A percentile compares a stretch with the other conserved stretches of the same genome.
Conservation (phyloP, 2,329 filamentous ascomycete genomes). For the Fusarium redolens region DNA sequence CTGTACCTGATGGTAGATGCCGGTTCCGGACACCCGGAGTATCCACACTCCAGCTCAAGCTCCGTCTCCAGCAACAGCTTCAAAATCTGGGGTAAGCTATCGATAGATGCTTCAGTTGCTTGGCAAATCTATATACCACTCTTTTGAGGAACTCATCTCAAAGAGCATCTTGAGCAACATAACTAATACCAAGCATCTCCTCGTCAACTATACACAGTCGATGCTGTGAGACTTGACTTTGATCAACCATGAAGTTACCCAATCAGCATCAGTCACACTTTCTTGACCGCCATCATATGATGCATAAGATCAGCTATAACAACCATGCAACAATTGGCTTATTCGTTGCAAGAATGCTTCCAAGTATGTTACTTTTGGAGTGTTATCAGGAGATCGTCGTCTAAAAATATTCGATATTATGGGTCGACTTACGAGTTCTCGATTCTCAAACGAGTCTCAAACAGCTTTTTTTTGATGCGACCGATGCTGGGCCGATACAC, state of each 20-base stretch:
- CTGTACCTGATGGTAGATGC: conserved; percentile 17
- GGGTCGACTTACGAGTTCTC: background rate
- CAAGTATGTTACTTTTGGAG: background rate
- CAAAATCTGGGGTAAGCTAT: conserved; percentile 28
- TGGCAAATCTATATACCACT: background rate
- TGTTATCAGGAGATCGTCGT: background rate
- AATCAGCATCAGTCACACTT: conserved; percentile 4
- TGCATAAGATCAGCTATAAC: background rate
- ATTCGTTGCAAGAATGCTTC: background rate
- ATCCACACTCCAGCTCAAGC: conserved; percentile 26
- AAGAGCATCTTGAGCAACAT: background rate
- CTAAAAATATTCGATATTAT: background rate
- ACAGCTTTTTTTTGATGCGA: background rate
- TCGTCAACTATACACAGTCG: background rate
- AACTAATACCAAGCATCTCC: background rate
- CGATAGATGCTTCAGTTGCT: conserved; percentile 7
- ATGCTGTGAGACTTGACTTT: background rate
- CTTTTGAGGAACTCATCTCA: background rate
- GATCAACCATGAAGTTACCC: background rate
- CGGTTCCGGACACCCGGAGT: conserved; percentile 10
- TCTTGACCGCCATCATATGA: conserved; percentile 4
- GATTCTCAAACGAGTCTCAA: conserved; percentile 1
- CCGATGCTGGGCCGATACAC: background rate
- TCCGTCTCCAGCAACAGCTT: conserved; percentile 3
- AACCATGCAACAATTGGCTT: background rate